Base-by-base conservation (phyloP, 257 asterid species). In the Nicotiana otophora region DNA sequence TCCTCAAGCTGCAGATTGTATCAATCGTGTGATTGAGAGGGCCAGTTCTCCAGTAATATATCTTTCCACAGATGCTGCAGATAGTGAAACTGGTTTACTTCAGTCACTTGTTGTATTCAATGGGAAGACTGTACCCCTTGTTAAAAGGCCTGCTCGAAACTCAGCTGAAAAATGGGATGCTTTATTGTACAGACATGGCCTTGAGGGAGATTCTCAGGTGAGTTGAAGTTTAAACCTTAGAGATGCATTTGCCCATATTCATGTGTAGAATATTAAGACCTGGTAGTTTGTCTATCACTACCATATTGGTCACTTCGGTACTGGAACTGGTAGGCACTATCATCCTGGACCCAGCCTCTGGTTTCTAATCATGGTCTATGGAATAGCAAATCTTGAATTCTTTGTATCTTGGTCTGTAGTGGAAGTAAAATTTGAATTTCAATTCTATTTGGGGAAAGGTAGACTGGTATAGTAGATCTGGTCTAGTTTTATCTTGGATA, bases 131-230 rank as follows among this genome's bases (percentile, higher is more conserved):
- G 98, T 94, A n/a, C 98, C 98, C 11, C 98, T 96, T 82, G 96
- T 96, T 81, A 88, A 70, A 85, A 92, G 99, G 85, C 99, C 99
- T 12, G 85, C 84, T 77, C 98, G 98, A 83, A 91, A 92, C 85
- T 70, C 92, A 30, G 99, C 98, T 60, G 98, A 96, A 87, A 96
- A 96, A 75, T 96, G 99, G 99, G 97, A 96, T 89, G 98, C 99
- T 82, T 87, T 96, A 81, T 85, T 94, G 75, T 94, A 96, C 84
- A 90, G 98, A 86, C 97, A 93, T 81, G 92, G 96, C 70, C 94
- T 96, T 68, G 97, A 94, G 81, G 97, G 89, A 76, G 93, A 96
- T 83, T 3, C 91, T 82, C 99, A 94, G 98, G 99, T 94, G 87
- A 82, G 86, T 87, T 78, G 7, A 7, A 67, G 76, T 17, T 34